A percentile compares a stretch with the other conserved stretches of the same genome.
Conservation (phyloP, 2,329 filamentous ascomycete genomes). For the Neopestalotiopsis sp. region DNA sequence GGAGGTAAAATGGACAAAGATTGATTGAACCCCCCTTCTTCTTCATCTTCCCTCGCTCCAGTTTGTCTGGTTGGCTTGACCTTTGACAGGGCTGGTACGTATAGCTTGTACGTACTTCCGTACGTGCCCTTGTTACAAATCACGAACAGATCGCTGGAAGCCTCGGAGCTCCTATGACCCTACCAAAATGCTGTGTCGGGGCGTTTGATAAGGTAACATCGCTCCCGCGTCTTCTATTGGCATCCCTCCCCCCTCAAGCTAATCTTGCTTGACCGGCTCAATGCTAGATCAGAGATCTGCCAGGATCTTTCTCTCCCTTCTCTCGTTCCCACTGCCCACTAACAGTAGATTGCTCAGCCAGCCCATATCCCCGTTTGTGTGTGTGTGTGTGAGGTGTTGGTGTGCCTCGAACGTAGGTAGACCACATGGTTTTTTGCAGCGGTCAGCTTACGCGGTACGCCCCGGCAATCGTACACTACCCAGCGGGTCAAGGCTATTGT, state of each 20-base stretch:
- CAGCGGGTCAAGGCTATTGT: neutral
- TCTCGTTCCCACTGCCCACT: neutral
- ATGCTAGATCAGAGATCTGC: conserved; percentile 15
- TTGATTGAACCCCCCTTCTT: neutral
- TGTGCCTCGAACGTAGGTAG: neutral
- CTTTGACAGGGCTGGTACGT: neutral
- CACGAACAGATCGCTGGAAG: conserved; percentile 5
- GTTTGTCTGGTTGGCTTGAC: neutral
- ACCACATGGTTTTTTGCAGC: conserved; percentile 6
- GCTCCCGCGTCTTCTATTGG: conserved; percentile 13
- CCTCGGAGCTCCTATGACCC: conserved; percentile 3
- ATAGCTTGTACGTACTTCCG: neutral
- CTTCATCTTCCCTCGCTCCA: neutral
- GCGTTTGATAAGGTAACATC: conserved; percentile 14
- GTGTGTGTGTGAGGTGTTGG: neutral
- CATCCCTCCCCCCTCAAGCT: conserved; percentile 10
- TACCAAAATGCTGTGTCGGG: neutral
- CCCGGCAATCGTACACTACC: neutral
- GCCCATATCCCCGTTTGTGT: neutral
- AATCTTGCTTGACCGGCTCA: conserved; percentile 8
- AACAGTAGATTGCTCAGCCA: neutral
- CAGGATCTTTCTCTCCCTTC: conserved; percentile 3
- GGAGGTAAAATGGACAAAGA: neutral
- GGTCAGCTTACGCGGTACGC: conserved; percentile 11
- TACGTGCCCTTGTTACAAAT: neutral